These are phyloP conservation scores for Elongisporangium undulatum DNA, from an alignment of 352 stramenopile species.

Conservation along the genomic window DNA sequence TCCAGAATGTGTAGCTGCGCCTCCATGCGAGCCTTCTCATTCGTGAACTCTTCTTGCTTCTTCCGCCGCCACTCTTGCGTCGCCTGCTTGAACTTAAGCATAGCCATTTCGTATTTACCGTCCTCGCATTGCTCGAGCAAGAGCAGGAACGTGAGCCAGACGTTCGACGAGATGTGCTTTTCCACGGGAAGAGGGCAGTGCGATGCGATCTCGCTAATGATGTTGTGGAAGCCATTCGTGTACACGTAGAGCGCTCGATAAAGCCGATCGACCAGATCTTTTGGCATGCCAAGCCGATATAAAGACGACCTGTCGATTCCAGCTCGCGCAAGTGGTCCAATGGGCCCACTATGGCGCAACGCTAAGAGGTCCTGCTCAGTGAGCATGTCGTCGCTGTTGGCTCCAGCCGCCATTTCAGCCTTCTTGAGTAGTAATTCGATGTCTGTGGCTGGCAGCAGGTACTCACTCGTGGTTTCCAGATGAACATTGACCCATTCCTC, in stretches of 20 bases:
- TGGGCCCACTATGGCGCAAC: constrained; percentile 36
- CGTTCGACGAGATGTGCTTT: constrained; percentile 76
- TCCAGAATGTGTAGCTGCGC: constrained; percentile 24
- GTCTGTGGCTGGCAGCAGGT: constrained; percentile 46
- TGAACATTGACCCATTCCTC: constrained; percentile 83
- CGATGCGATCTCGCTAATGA: constrained; percentile 76
- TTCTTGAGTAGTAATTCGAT: constrained; percentile 34
- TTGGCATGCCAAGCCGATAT: constrained; percentile 71
- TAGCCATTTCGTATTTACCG: constrained; percentile 82
- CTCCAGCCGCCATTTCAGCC: constrained; percentile 11
- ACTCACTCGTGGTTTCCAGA: constrained; percentile 44
- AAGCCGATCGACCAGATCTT: constrained; percentile 69
- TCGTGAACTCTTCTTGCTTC: constrained; percentile 39
- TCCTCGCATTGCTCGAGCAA: constrained; percentile 78
- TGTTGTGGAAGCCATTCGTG: constrained; percentile 80
- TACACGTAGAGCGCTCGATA: constrained; percentile 84
- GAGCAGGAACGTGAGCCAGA: constrained; percentile 73
- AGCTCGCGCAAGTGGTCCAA: constrained; percentile 41
- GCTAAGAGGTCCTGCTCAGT: constrained; percentile 33
- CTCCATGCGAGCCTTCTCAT: constrained; percentile 31
- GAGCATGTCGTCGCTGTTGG: constrained; percentile 27
- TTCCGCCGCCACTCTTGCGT: constrained; percentile 47
- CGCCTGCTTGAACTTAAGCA: constrained; percentile 82
- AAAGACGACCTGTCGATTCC: constrained; percentile 71
- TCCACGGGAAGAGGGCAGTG: constrained; percentile 60